Base-by-base conservation (phyloP, 495 filamentous ascomycete genomes). In the Barbatosphaeria neglecta region DNA sequence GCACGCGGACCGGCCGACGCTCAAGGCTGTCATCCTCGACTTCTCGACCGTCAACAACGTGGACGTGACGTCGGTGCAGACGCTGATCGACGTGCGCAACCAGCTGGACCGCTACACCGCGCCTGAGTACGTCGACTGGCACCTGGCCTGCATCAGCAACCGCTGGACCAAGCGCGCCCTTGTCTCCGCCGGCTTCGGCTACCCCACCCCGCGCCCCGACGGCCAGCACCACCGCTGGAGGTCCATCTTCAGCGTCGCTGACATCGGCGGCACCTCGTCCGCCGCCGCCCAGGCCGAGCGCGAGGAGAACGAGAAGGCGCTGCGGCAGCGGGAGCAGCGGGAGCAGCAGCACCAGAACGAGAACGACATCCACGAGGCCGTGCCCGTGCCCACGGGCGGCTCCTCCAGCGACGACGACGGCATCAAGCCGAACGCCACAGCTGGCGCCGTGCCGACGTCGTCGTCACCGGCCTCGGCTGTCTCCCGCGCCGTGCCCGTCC, bases 131-230 rank as follows among this genome's bases (percentile, higher is more conserved):
- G 89, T 98, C 6, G 88, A 98, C 57, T 97, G 92, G 89, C 92
- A 98, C 63, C 83, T 98, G 50, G 87, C 89, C 11, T 83, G 83
- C 65, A 86, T 98, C 72, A 90, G 82, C 70, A 97, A 95, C 71
- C 81, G 90, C 48, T 98, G 92, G 92, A 92, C 92, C 25, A 98
- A 97, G 68, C 86, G 92, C 15, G 92, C 86, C 13, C 82, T 98
- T 18, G 83, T 82, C n/a, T 76, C 84, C 16, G 93, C 86, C 11
- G 92, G 93, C 27, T 98, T 98, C 64, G 92, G 92, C 1, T 94
- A 82, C 65, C 88, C 90, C 3, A 76, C 80, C 8, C 66, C 63
- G 10, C 69, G 73, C 1, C 68, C 70, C 1, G 72, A 75, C 22
- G 70, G 62, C 6, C 38, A 56, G 4, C 63, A 81, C 54, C 70